Evolutionary conservation across 495 filamentous ascomycete genomes (phyloP), one percentile per base, ranked within the genome.

Genomic region (Rhizodiscina lignyota): DNA sequence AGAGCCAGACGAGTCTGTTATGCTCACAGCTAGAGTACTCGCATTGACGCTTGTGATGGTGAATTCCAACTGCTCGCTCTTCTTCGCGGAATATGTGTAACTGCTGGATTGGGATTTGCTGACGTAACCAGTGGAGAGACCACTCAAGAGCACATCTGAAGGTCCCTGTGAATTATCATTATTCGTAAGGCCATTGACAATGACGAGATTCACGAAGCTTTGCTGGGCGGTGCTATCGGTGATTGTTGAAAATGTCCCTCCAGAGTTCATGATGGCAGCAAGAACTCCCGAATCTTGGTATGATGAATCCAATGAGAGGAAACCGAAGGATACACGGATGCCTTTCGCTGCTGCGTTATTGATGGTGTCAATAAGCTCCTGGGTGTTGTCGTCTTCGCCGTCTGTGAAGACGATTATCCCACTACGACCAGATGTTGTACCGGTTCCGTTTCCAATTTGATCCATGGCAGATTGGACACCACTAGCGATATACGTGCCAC

Each of bases 361-460:
- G 29, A 64, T 40, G 39, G 36, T 31, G 8, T 44, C 35, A 16
- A 55, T 41, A 10, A 53, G 46, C 4, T 10, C 17, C 4, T 26
- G 16, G 8, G 26, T 16, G 30, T 32, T 34, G 34, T 12, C 15
- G 34, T 32, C 51, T 32, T 32, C 12, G 5, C 54, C 54, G 32
- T 58, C 54, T 4, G 54, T 58, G 32, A 53, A 52, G 4, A 58
- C 54, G 2, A 58, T 42, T 36, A 58, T 55, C 32, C 50, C 47
- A 37, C 33, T 42, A 13, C 48, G 34, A 20, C 47, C 42, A 10
- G 38, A 35, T 2, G 52, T 49, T 5, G 32, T 20, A 2, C 32
- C 38, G n/a, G 11, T 15, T 2, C 22, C 17, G 4, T 20, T 36
- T n/a, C n/a, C n/a, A n/a, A 54, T 31, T 16, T 53, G 39, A 5